Evolutionary conservation across 306 rosid genomes (phyloP), one percentile per base, ranked within the genome.

Genomic region (Nissolia schottii): DNA sequence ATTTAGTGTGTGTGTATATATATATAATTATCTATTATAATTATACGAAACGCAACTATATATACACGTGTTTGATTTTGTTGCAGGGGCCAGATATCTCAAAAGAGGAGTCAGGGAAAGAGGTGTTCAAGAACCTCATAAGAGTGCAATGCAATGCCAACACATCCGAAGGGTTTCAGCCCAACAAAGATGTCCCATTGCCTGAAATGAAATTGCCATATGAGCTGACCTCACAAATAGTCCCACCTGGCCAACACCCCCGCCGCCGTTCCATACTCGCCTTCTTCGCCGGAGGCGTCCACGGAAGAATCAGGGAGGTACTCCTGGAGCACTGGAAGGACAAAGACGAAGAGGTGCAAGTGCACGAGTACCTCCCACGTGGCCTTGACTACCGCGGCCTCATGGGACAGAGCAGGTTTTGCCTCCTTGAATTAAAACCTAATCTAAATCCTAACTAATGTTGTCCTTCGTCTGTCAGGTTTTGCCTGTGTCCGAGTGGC

Each of bases 401-500:
- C 12, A 84, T 92, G 84, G 85, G 75, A 0, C 77, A 46, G 0
- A 83, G 87, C 83, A 92, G 76, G 79, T 92, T 84, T 43, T 89
- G 97, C 29, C 57, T 92, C n/a, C n/a, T n/a, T n/a, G n/a, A n/a
- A n/a, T n/a, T n/a, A n/a, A n/a, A n/a, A n/a, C n/a, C n/a, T n/a
- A n/a, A n/a, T n/a, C n/a, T n/a, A n/a, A n/a, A n/a, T n/a, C n/a
- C n/a, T n/a, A n/a, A n/a, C n/a, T n/a, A n/a, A n/a, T n/a, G n/a
- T n/a, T n/a, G n/a, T n/a, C n/a, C n/a, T n/a, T n/a, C n/a, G n/a
- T n/a, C n/a, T n/a, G n/a, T n/a, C 83, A 92, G 76, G 79, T 92
- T 84, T 43, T 89, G 97, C 29, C 57, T 92, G 75, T 89, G 96
- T 69, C 96, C 96, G 0, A 92, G 97, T 77, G 97, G 97, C 0